Evolutionary conservation across 2,329 filamentous ascomycete genomes (phyloP).

Genomic region (Bipolaris sorokiniana): DNA sequence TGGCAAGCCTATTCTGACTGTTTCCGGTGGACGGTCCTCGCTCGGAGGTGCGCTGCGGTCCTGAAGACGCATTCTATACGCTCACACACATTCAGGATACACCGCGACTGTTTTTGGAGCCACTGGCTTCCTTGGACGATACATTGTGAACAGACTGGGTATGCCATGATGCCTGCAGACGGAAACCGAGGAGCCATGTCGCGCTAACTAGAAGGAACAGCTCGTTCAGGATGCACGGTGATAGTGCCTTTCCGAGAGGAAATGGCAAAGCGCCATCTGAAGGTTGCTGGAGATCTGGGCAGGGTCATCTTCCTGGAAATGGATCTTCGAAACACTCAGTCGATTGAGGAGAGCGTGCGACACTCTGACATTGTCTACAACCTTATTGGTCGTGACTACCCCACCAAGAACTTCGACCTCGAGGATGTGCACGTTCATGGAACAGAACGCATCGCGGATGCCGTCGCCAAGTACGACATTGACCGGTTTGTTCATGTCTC

Average conservation of each 20-base stretch:
- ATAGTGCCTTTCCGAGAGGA: slow-evolving; percentile 94
- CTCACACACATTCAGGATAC: slow-evolving; percentile 68
- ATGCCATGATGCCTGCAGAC: slow-evolving; percentile 35
- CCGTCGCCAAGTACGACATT: slow-evolving; percentile 96
- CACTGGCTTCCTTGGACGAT: slow-evolving; percentile 92
- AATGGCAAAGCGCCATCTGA: slow-evolving; percentile 96
- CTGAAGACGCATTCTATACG: slow-evolving; percentile 14
- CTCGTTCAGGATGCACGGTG: slow-evolving; percentile 91
- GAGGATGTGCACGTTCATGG: slow-evolving; percentile 94
- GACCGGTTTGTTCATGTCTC: slow-evolving; percentile 97
- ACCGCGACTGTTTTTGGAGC: slow-evolving; percentile 98
- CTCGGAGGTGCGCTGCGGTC: slow-evolving; percentile 71
- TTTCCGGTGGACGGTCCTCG: slow-evolving; percentile 86
- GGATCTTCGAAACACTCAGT: slow-evolving; percentile 90
- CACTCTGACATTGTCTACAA: slow-evolving; percentile 99
- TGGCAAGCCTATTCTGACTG: slow-evolving; percentile 90
- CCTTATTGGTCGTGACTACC: slow-evolving; percentile 89
- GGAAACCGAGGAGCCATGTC: neutral
- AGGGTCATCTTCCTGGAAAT: slow-evolving; percentile 91
- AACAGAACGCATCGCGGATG: slow-evolving; percentile 88
- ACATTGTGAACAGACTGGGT: slow-evolving; percentile 96
- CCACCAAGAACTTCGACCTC: slow-evolving; percentile 96
- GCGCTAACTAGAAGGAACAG: slow-evolving; percentile 57
- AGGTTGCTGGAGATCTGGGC: slow-evolving; percentile 93
- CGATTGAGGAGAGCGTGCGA: slow-evolving; percentile 93